Base-by-base conservation (phyloP, 805 yeast genomes). In the Kodamaea sagamina region DNA sequence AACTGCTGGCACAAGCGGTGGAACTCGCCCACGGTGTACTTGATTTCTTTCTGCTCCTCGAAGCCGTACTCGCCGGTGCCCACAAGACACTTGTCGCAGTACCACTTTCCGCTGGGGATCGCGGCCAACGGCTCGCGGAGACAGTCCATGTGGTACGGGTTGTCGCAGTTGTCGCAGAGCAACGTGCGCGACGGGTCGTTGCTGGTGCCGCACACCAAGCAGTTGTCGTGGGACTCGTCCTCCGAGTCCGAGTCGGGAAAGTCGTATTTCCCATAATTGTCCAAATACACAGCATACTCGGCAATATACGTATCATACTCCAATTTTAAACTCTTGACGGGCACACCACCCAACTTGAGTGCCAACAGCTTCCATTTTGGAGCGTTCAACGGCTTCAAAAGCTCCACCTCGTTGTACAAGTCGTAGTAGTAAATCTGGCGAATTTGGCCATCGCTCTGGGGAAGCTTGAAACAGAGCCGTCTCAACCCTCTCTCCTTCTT, bases 11-110 rank as follows among this genome's bases (percentile, higher is more conserved):
- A 82, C 47, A 77, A 66, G 3, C 73, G 60, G 49, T 77, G 73
- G 59, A 89, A 90, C 44, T 84, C 82, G 0, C 67, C 61, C 11
- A 87, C 63, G 0, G 83, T 68, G 55, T 84, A 83, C 32, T 68
- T 65, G 13, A 68, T 58, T 1, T 81, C 76, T 1, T 72, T 69
- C 25, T 63, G 62, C 50, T 86, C 93, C 49, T 85, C 90, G 60
- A 92, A 90, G 0, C 95, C 96, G 56, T 88, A 90, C 49, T 82
- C 89, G 1, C 93, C 92, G 31, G 87, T 84, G 0, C 96, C 96
- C 10, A 85, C 71, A n/a, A 90, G 67, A 62, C 98, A 90, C 44
- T 76, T 77, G 39, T 84, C 84, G 61, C 98, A 90, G 56, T 75
- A 83, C 96, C 96, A 90, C 12, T 71, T 75, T 8, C 77, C 78